Base-by-base conservation (phyloP, 2,329 filamentous ascomycete species). In the Fusarium nanum region DNA sequence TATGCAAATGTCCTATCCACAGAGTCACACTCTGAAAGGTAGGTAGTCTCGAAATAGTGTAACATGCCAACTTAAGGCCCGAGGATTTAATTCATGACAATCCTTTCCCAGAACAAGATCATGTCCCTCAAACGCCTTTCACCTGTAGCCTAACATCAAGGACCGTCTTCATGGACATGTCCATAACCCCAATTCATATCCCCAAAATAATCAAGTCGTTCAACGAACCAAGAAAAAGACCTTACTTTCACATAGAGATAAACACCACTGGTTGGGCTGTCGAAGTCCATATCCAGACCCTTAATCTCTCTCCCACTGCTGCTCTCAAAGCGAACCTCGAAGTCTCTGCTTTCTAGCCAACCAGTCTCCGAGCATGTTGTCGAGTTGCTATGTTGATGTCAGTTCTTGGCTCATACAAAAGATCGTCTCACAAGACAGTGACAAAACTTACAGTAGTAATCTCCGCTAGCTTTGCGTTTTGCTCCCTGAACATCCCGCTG, bases 281-380 rank as follows among this genome's bases (percentile, higher is more conserved):
- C 52, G 20, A 62, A 65, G 46, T 53, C 42, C 20, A 54, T 60
- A 27, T 22, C 28, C 50, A 18, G 55, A 27, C 20, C 53, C 22
- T 27, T 44, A 37, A 55, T 37, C 27, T n/a, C 56, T 34, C 34
- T 42, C 16, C 32, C 23, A 32, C 30, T 20, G 18, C n/a, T 45
- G 20, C 10, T 16, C 58, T 62, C 78, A 87, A 56, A 85, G 76
- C 20, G 81, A 79, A 50, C 85, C 83, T 81, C 88, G 79, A 76
- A 87, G 74, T 82, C 91, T 83, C 85, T 90, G 84, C 83, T 93
- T 86, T 77, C 91, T 83, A 78, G 92, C 86, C 75, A 97, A 84
- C 91, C 93, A 94, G 75, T 93, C 90, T 71, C 91, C 91, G 46
- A 97, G 87, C 88, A 97, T 90, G 22, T 92, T 89, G 81, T 99